These are phyloP conservation scores for Camelina laxa DNA, from an alignment of 345 rosid species.

Conservation along the genomic window DNA sequence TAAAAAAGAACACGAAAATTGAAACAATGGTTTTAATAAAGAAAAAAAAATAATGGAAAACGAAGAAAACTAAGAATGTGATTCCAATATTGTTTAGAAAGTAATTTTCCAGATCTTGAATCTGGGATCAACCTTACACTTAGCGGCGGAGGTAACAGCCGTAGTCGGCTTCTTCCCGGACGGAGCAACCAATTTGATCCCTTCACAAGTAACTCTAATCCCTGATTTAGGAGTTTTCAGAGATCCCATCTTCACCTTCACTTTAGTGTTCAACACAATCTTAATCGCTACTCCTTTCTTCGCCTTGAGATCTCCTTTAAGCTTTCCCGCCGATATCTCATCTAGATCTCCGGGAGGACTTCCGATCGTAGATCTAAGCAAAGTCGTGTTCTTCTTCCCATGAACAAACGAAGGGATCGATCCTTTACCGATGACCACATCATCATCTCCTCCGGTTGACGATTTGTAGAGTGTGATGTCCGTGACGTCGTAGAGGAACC, in stretches of 20 bases:
- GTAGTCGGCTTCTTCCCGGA: slow-evolving; percentile 61
- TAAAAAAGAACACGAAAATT: neutral
- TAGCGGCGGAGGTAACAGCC: slow-evolving; percentile 59
- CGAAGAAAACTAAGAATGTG: slow-evolving; percentile 14
- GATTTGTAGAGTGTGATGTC: slow-evolving; percentile 48
- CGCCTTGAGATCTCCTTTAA: slow-evolving; percentile 61
- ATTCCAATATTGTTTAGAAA: slow-evolving; percentile 40
- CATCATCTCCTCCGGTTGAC: slow-evolving; percentile 43
- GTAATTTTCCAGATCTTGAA: slow-evolving; percentile 93
- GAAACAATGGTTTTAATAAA: slow-evolving; percentile 16
- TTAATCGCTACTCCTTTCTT: slow-evolving; percentile 60
- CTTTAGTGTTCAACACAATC: slow-evolving; percentile 65
- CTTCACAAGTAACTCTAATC: slow-evolving; percentile 68
- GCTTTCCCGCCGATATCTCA: slow-evolving; percentile 50
- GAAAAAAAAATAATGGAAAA: neutral
- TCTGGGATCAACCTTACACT: slow-evolving; percentile 79
- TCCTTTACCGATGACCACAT: slow-evolving; percentile 61
- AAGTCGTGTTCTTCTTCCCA: slow-evolving; percentile 71
- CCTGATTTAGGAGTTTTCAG: slow-evolving; percentile 63
- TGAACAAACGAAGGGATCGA: slow-evolving; percentile 62
- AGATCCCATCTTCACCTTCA: slow-evolving; percentile 71
- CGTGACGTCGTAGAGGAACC: slow-evolving; percentile 57
- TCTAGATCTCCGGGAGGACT: slow-evolving; percentile 51
- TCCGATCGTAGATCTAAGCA: slow-evolving; percentile 56
- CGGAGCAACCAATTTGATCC: slow-evolving; percentile 62